Base-by-base conservation (phyloP, 2,329 filamentous ascomycete genomes). In the Pseudocercospora crystallina region DNA sequence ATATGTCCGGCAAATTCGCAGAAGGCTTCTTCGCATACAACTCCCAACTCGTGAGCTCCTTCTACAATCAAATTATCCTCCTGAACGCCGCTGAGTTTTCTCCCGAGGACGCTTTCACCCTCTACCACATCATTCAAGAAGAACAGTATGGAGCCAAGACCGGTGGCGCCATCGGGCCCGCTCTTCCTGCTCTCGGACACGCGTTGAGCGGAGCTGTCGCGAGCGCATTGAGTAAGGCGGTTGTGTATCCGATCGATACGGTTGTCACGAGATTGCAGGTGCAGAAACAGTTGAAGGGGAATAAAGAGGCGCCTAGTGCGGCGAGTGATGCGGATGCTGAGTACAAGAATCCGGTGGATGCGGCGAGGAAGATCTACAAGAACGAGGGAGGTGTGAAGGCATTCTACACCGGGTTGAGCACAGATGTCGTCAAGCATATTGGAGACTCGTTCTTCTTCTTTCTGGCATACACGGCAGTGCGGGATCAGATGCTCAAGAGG, bases 401-500 rank as follows among this genome's bases (percentile, higher is more conserved):
- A 1, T 84, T 95, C 58, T 96, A 78, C 57, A 74, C 69, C 17
- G 76, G 76, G 4, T 63, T 73, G 8, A 54, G 59, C 12, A 69
- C 70, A 8, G 75, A 78, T 60, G 71, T 73, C 1, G 59, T 68
- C 20, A 78, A 78, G 58, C 70, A 71, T 37, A 68, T 78, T 10
- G 69, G 82, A 29, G 89, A 94, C 72, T 88, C 86, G 49, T 92
- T 94, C 66, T 76, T 95, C 44, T 95, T 95, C 76, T 95, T 95
- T 72, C 78, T 92, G 13, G 85, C 88, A 51, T 95, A 95, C 71
- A 87, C 74, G 2, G 80, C 79, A 47, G 61, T 83, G 14, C 70
- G 80, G 36, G 72, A 81, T 50, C 67, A 65, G 33, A 62, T 73
- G 47, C 61, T 72, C 40, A 61, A 60, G 39, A 69, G 70, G 43